Percentiles rank a stretch among this genome's conserved stretches.
Evolutionary conservation across 2,329 filamentous ascomycete species (phyloP).

Genomic region (Aphanoascus verrucosus): DNA sequence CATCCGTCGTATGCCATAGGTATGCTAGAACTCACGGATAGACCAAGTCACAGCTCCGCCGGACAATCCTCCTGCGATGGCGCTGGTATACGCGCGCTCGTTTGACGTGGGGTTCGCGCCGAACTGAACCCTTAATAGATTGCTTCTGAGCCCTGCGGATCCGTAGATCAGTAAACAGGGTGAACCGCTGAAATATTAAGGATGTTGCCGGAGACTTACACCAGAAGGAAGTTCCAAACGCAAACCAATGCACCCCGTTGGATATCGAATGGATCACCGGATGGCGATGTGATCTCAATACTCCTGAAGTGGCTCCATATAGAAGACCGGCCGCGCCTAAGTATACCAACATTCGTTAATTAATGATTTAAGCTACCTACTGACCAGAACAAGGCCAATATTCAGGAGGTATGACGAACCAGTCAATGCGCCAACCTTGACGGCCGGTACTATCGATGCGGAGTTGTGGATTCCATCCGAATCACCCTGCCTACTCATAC

Average conservation of each 20-base stretch:
- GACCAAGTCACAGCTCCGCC: slow-evolving; percentile 46
- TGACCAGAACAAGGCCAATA: background rate
- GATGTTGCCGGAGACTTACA: slow-evolving; percentile 39
- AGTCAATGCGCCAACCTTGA: slow-evolving; percentile 50
- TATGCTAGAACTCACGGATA: slow-evolving; percentile 36
- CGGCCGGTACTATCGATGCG: slow-evolving; percentile 29
- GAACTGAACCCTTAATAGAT: slow-evolving; percentile 38
- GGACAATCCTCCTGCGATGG: slow-evolving; percentile 59
- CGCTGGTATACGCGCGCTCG: slow-evolving; percentile 57
- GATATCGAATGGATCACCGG: slow-evolving; percentile 58
- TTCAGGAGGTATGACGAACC: slow-evolving; percentile 39
- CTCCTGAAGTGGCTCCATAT: slow-evolving; percentile 58
- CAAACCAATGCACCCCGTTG: slow-evolving; percentile 70
- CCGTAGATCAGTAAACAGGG: background rate
- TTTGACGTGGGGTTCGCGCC: slow-evolving; percentile 44
- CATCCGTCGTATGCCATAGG: too few species aligned
- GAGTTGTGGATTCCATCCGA: slow-evolving; percentile 12
- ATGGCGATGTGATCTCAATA: slow-evolving; percentile 57
- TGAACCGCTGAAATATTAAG: slow-evolving; percentile 12
- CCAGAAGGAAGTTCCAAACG: slow-evolving; percentile 66
- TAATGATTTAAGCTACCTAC: background rate
- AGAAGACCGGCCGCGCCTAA: slow-evolving; percentile 52
- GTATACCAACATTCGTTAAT: background rate
- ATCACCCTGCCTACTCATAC: slow-evolving; percentile 22
- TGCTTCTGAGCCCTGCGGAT: slow-evolving; percentile 34